A percentile compares a stretch with the other conserved stretches of the same genome.
These are phyloP conservation scores for Erodium moschatum DNA, from an alignment of 441 rosid genomes.

Conservation along the genomic window DNA sequence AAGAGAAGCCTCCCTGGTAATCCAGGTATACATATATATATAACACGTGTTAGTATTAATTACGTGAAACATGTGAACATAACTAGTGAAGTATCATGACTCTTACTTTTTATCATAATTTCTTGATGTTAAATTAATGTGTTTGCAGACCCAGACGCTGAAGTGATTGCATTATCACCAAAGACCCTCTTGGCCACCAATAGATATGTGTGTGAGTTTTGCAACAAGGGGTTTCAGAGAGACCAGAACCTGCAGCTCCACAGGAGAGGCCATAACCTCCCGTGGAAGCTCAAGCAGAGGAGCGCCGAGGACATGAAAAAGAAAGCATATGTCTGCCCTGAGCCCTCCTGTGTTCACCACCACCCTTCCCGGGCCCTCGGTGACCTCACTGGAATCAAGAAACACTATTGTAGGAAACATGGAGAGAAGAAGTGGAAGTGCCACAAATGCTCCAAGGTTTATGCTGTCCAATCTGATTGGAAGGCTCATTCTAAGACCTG, in stretches of 20 bases:
- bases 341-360: conserved; percentile 26
- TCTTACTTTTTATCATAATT: not conserved
- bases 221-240: conserved; percentile 80
- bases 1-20: conserved; percentile 86
- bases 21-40: conserved; percentile 43
- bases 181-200: conserved; percentile 63
- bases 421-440: conserved; percentile 31
- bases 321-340: conserved; percentile 27
- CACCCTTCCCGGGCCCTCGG: conserved; percentile 28
- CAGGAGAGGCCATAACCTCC: conserved; percentile 84
- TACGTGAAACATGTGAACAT: not conserved
- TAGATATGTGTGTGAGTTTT: conserved; percentile 82
- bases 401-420: conserved; percentile 26
- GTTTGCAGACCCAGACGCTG: conserved; percentile 67
- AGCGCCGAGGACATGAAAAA: conserved; percentile 28
- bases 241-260: conserved; percentile 90
- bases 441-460: conserved; percentile 23
- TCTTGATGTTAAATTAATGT: not conserved
- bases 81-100: not conserved
- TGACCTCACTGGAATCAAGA: conserved; percentile 27
- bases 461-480: conserved; percentile 28
- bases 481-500: conserved; percentile 20
- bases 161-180: conserved; percentile 76
- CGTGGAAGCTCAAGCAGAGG: conserved; percentile 84
- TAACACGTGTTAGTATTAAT: no score